phyloP scores from a whole-genome alignment of 2,329 filamentous ascomycete genomes.

The Cytospora paraplurivora region DNA sequence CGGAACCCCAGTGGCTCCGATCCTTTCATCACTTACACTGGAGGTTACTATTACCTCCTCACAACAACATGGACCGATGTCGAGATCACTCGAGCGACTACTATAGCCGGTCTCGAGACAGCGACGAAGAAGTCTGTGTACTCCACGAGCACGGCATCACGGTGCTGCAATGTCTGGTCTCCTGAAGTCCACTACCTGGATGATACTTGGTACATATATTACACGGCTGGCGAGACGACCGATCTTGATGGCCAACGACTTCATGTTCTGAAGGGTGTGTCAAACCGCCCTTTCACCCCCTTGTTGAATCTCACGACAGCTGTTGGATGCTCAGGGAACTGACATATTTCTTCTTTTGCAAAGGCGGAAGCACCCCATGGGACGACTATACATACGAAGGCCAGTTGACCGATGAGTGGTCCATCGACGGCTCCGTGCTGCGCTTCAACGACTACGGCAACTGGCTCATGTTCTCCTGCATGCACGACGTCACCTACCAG shows the following conservation, averaged over 20 bases:
- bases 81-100: conserved; percentile 55
- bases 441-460: conserved; percentile 48
- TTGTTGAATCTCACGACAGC: background rate
- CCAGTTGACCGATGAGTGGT: conserved; percentile 51
- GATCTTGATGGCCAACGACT: conserved; percentile 53
- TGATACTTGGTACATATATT: conserved; percentile 58
- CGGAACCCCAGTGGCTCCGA: conserved; percentile 53
- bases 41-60: conserved; percentile 59
- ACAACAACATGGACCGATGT: conserved; percentile 59
- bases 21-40: conserved; percentile 53
- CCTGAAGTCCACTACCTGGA: conserved; percentile 57
- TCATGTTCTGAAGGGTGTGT: conserved; percentile 53
- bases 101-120: conserved; percentile 57
- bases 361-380: conserved; percentile 56
- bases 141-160: conserved; percentile 46
- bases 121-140: conserved; percentile 54
- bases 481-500: conserved; percentile 44
- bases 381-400: conserved; percentile 53
- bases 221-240: conserved; percentile 50
- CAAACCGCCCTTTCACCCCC: too few relatives aligned
- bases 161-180: conserved; percentile 61
- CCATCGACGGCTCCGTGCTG: conserved; percentile 57
- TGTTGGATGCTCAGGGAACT: background rate
- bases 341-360: too few relatives aligned
- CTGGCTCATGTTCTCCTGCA: conserved; percentile 59